Conservation (phyloP, 2,329 filamentous ascomycete genomes). For the Pestalotiopsis sp. region DNA sequence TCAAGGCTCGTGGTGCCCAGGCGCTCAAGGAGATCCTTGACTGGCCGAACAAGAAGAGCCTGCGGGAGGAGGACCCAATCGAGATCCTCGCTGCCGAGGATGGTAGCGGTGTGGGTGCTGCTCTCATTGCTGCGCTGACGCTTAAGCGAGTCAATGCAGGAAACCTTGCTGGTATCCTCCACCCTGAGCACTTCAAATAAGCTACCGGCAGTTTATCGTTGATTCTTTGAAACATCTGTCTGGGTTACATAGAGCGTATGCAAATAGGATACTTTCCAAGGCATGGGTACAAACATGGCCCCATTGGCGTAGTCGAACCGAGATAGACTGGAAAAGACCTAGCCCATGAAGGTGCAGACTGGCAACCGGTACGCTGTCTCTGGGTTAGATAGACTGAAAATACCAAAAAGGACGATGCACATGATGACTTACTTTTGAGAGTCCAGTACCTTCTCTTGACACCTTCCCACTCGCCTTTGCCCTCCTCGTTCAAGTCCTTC, state of each 20-base stretch:
- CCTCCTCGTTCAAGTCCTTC: conserved; percentile 63
- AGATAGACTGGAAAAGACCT: conserved; percentile 22
- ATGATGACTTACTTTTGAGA: conserved; percentile 62
- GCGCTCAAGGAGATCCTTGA: conserved; percentile 94
- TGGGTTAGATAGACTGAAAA: conserved; percentile 27
- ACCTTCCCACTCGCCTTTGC: conserved; percentile 82
- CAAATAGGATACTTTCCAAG: background rate
- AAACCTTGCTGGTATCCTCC: conserved; percentile 65
- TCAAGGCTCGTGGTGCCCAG: conserved; percentile 88
- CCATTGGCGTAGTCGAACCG: background rate
- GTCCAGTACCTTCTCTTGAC: conserved; percentile 90
- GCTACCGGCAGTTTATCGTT: background rate
- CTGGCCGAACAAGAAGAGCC: conserved; percentile 74
- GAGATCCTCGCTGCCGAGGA: conserved; percentile 91
- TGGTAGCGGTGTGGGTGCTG: conserved; percentile 94
- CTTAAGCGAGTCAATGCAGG: conserved; percentile 66
- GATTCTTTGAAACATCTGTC: no score
- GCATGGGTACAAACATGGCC: background rate
- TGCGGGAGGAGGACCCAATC: conserved; percentile 81
- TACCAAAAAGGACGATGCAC: background rate
- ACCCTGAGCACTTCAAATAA: conserved; percentile 64
- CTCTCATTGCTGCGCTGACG: conserved; percentile 81
- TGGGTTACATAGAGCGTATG: background rate
- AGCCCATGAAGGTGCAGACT: conserved; percentile 73
- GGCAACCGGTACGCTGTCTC: conserved; percentile 70